Evolutionary conservation across 148 eudicot species (phyloP).

Genomic region (Fallopia convolvulus): DNA sequence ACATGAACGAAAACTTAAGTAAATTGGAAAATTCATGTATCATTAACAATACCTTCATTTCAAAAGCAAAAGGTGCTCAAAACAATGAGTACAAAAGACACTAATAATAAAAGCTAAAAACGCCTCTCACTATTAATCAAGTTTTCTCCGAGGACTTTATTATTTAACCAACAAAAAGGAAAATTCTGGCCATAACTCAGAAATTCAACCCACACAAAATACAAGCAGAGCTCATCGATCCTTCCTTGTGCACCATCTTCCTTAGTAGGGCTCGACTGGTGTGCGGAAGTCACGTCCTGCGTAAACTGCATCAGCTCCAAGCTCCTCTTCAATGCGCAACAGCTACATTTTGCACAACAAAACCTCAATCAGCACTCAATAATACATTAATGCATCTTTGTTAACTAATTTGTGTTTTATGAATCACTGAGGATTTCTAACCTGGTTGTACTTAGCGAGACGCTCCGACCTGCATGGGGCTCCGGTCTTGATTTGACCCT

Average conservation of each 20-base stretch:
- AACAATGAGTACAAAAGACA: not conserved
- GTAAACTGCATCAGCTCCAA: constrained; percentile 87
- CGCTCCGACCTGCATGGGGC: constrained; percentile 85
- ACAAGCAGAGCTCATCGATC: not conserved
- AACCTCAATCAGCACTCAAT: constrained; percentile 8
- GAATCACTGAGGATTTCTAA: not conserved
- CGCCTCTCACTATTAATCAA: not conserved
- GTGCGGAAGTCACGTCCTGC: constrained; percentile 83
- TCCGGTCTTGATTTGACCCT: constrained; percentile 89
- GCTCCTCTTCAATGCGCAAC: constrained; percentile 92
- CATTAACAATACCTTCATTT: not conserved
- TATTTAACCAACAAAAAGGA: not conserved
- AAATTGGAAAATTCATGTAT: not conserved
- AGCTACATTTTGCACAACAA: constrained; percentile 28
- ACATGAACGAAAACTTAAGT: not conserved
- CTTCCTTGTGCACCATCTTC: not conserved
- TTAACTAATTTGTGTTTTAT: not conserved
- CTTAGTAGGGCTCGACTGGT: constrained; percentile 86
- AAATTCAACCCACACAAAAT: not conserved
- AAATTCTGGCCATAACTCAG: not conserved
- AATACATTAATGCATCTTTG: not conserved
- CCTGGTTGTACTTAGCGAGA: constrained; percentile 83
- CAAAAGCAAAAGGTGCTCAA: not conserved
- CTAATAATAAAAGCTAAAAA: not conserved
- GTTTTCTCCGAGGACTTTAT: not conserved